A percentile compares a stretch with the other conserved stretches of the same genome.
These are phyloP conservation scores for Xylariaceae sp. DNA, from an alignment of 2,329 filamentous ascomycete genomes.

Conservation along the genomic window DNA sequence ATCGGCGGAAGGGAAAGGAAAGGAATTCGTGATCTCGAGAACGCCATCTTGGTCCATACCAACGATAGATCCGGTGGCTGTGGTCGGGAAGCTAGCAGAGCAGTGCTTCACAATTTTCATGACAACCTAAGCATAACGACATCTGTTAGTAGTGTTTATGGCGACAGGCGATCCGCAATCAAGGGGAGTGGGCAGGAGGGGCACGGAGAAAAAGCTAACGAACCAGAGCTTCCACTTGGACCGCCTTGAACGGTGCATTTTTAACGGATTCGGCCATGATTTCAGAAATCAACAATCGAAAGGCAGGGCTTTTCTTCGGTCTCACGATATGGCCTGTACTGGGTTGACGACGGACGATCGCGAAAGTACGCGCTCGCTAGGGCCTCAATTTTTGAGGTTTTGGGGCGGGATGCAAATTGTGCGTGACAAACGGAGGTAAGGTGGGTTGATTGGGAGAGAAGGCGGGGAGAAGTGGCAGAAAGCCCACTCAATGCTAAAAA, in stretches of 20 bases:
- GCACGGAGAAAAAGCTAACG: slow-evolving; percentile 37
- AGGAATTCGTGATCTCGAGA: slow-evolving; percentile 89
- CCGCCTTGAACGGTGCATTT: slow-evolving; percentile 72
- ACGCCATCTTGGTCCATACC: slow-evolving; percentile 82
- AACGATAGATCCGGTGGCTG: slow-evolving; percentile 82
- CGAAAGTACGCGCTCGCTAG: slow-evolving; percentile 15
- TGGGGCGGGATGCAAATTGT: slow-evolving; percentile 27
- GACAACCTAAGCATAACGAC: slow-evolving; percentile 58
- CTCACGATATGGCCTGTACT: slow-evolving; percentile 9
- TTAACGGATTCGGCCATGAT: slow-evolving; percentile 57
- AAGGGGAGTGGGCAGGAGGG: slow-evolving; percentile 23
- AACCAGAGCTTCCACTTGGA: slow-evolving; percentile 94
- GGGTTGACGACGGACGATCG: slow-evolving; percentile 15
- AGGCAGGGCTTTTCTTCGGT: not conserved
- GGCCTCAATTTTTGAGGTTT: slow-evolving; percentile 29
- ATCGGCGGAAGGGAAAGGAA: slow-evolving; percentile 85
- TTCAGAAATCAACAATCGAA: not conserved
- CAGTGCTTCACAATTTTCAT: slow-evolving; percentile 99
- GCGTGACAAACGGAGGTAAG: slow-evolving; percentile 20
- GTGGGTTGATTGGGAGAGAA: slow-evolving; percentile 1
- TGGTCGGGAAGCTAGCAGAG: slow-evolving; percentile 79
- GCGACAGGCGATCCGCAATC: not conserved
- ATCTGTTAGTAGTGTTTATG: slow-evolving; percentile 16
- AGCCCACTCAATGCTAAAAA: not conserved
- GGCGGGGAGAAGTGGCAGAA: slow-evolving; percentile 24